Percentiles rank a stretch among this genome's conserved stretches.
These are phyloP conservation scores for Sphaerulina musiva DNA, from an alignment of 2,329 filamentous ascomycete genomes.

Conservation along the genomic window DNA sequence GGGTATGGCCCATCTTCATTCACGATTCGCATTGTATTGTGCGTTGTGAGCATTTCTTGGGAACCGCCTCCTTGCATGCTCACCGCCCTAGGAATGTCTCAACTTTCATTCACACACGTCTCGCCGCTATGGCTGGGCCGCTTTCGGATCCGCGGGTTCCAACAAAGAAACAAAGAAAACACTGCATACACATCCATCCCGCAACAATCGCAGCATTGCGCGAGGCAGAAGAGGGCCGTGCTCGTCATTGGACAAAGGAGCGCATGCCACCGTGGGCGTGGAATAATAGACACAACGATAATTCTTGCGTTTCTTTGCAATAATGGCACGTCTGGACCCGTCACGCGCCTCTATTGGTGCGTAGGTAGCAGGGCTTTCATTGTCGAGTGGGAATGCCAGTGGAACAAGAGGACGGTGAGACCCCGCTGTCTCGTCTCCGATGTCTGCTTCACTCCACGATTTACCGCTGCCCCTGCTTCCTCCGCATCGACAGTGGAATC, in stretches of 20 bases:
- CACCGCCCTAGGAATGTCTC: slow-evolving; percentile 33
- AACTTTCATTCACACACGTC: slow-evolving; percentile 24
- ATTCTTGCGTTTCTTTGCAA: slow-evolving; percentile 22
- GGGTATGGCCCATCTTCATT: slow-evolving; percentile 22
- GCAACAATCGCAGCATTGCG: slow-evolving; percentile 30
- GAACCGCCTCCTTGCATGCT: slow-evolving; percentile 15
- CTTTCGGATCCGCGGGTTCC: slow-evolving; percentile 29
- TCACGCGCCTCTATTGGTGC: slow-evolving; percentile 28
- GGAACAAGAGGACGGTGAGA: slow-evolving; percentile 29
- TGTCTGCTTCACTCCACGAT: slow-evolving; percentile 27
- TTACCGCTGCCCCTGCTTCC: slow-evolving; percentile 19
- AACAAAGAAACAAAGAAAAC: slow-evolving; percentile 36
- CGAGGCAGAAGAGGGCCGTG: slow-evolving; percentile 23
- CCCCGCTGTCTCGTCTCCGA: slow-evolving; percentile 28
- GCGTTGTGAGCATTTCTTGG: slow-evolving; percentile 26
- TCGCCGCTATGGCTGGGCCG: slow-evolving; percentile 27
- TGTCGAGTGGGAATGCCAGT: slow-evolving; percentile 30
- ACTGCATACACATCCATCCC: slow-evolving; percentile 22
- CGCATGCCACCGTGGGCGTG: slow-evolving; percentile 29
- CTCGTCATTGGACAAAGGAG: slow-evolving; percentile 32
- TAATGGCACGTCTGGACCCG: slow-evolving; percentile 28
- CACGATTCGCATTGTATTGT: slow-evolving; percentile 21
- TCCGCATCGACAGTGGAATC: slow-evolving; percentile 14
- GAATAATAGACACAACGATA: slow-evolving; percentile 33
- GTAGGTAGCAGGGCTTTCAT: slow-evolving; percentile 26